phyloP scores from a whole-genome alignment of 768 basidiomycete species.

The Leucocoprinus birnbaumii region DNA sequence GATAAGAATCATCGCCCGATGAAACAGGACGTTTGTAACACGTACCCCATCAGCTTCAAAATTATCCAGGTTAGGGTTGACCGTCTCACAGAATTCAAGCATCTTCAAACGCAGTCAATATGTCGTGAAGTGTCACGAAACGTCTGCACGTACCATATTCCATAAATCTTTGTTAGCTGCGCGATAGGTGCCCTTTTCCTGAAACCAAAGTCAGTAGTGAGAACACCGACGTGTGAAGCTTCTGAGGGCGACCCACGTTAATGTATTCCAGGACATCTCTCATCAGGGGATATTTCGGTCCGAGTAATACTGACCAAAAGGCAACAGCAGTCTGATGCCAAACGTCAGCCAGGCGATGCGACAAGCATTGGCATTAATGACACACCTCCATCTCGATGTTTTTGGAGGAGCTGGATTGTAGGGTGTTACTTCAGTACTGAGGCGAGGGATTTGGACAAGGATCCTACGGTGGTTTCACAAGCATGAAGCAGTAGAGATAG shows the following conservation, averaged over 20 bases:
- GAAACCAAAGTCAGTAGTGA: slow-evolving; percentile 12
- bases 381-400: slow-evolving; percentile 83
- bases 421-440: not conserved
- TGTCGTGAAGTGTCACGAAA: not conserved
- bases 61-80: slow-evolving; percentile 55
- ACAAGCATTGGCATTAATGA: slow-evolving; percentile 2
- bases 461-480: slow-evolving; percentile 65
- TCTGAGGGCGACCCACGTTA: slow-evolving; percentile 47
- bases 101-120: slow-evolving; percentile 40
- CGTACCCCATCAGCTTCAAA: slow-evolving; percentile 78
- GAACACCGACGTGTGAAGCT: not conserved
- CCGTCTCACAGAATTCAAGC: slow-evolving; percentile 69
- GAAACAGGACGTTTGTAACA: not conserved
- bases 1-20: not conserved
- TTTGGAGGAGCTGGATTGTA: slow-evolving; percentile 51
- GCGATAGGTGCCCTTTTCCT: slow-evolving; percentile 62
- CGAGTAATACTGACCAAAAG: slow-evolving; percentile 73
- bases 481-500: slow-evolving; percentile 67
- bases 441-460: not conserved
- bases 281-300: slow-evolving; percentile 65
- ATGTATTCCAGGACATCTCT: slow-evolving; percentile 67
- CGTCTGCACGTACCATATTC: slow-evolving; percentile 61
- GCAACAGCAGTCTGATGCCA: slow-evolving; percentile 58
- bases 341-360: not conserved
- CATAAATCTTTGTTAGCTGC: slow-evolving; percentile 84